Percentiles rank a stretch among this genome's conserved stretches.
These are phyloP conservation scores for Naegleria lovaniensis DNA, from an alignment of 208 protist species.

Conservation along the genomic window DNA sequence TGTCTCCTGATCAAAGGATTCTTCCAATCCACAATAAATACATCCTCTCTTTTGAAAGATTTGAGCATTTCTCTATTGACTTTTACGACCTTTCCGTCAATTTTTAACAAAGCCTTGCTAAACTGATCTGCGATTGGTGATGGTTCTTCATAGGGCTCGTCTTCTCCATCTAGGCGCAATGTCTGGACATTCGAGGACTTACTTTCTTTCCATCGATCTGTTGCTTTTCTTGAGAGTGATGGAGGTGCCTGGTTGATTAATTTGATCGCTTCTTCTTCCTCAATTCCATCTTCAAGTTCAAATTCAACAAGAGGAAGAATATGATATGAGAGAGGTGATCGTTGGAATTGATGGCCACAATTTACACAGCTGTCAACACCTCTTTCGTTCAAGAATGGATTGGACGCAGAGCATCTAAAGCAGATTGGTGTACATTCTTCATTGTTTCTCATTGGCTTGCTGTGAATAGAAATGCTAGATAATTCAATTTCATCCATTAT, in stretches of 20 bases:
- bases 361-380: conserved; percentile 69
- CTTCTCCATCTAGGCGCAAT: neutral
- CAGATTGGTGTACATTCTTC: conserved; percentile 61
- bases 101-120: neutral
- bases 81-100: neutral
- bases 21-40: conserved; percentile 44
- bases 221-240: neutral
- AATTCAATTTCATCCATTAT: conserved; percentile 80
- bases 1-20: conserved; percentile 15
- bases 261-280: conserved; percentile 65
- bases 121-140: neutral
- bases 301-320: conserved; percentile 87
- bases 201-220: neutral
- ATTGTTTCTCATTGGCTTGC: conserved; percentile 68
- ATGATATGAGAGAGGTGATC: conserved; percentile 78
- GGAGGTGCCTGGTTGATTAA: neutral
- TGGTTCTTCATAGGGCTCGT: neutral
- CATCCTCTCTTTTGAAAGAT: conserved; percentile 25
- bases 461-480: conserved; percentile 70
- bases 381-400: conserved; percentile 66
- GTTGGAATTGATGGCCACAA: conserved; percentile 84
- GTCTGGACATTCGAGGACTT: conserved; percentile 11
- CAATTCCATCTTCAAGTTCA: conserved; percentile 65
- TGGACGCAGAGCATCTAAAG: conserved; percentile 74
- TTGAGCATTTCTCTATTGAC: conserved; percentile 11